phyloP scores from a whole-genome alignment of 345 rosid species.

The Cardamine chenopodiifolia region DNA sequence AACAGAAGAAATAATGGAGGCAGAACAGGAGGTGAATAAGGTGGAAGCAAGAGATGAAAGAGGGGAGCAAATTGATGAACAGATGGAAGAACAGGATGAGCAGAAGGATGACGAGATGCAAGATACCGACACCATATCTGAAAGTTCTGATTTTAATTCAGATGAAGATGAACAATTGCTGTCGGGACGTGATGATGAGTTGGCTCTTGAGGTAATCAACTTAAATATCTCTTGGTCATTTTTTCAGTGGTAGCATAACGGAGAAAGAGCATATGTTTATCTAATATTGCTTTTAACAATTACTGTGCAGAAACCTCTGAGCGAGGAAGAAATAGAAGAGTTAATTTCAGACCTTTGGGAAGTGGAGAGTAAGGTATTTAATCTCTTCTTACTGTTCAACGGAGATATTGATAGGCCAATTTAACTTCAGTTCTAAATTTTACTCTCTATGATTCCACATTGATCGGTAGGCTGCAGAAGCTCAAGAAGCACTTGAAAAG shows the following conservation, averaged over 20 bases:
- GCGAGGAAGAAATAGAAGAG: slow-evolving; percentile 88
- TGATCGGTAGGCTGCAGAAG: slow-evolving; percentile 91
- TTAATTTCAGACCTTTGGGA: slow-evolving; percentile 73
- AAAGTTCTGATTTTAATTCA: slow-evolving; percentile 59
- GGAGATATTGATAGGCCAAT: slow-evolving; percentile 6
- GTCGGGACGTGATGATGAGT: slow-evolving; percentile 57
- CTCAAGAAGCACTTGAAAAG: slow-evolving; percentile 95
- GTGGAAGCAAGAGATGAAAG: slow-evolving; percentile 35
- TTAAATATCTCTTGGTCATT: slow-evolving; percentile 10
- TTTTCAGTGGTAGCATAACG: neutral
- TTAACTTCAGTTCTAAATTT: neutral
- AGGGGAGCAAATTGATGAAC: slow-evolving; percentile 16
- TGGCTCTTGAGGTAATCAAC: slow-evolving; percentile 63
- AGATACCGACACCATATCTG: slow-evolving; percentile 50
- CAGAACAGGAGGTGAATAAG: slow-evolving; percentile 25
- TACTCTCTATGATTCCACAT: slow-evolving; percentile 40
- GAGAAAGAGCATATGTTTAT: slow-evolving; percentile 14
- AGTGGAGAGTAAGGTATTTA: slow-evolving; percentile 92
- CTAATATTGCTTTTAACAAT: slow-evolving; percentile 12
- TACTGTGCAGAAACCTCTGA: slow-evolving; percentile 69
- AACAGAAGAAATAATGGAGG: slow-evolving; percentile 20
- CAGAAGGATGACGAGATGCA: slow-evolving; percentile 35
- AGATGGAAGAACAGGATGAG: slow-evolving; percentile 34
- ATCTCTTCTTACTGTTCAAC: slow-evolving; percentile 22
- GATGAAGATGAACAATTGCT: slow-evolving; percentile 59